These are phyloP conservation scores for Aphanomyces stellatus DNA, from an alignment of 352 stramenopile genomes.

Conservation along the genomic window DNA sequence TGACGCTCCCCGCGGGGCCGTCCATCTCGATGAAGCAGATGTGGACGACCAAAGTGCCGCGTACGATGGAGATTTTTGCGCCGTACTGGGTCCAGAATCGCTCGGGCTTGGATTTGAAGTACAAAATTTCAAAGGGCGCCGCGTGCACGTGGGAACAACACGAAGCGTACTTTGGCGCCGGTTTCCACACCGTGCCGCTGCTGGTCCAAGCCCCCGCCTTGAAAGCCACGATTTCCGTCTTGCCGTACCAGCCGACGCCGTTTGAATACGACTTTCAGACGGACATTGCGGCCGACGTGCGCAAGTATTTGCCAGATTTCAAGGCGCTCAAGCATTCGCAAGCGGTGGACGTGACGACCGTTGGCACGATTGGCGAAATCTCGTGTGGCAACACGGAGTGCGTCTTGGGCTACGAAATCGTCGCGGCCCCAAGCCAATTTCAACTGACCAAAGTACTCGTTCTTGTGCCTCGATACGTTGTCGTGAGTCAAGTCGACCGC, in stretches of 20 bases:
- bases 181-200: conserved; percentile 50
- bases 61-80: conserved; percentile 54
- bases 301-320: conserved; percentile 70
- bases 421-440: conserved; percentile 72
- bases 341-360: conserved; percentile 52
- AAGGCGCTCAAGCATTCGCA: conserved; percentile 66
- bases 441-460: conserved; percentile 75
- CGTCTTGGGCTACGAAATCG: conserved; percentile 70
- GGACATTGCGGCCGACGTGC: conserved; percentile 21
- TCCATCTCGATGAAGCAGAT: conserved; percentile 56
- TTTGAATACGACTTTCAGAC: conserved; percentile 33
- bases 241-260: conserved; percentile 63
- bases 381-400: conserved; percentile 47
- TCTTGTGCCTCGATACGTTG: conserved; percentile 64
- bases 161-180: conserved; percentile 49
- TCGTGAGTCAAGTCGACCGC: conserved; percentile 55
- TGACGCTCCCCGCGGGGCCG: conserved; percentile 55
- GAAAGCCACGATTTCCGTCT: conserved; percentile 60
- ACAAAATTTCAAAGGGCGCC: conserved; percentile 51
- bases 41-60: conserved; percentile 47
- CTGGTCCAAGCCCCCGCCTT: conserved; percentile 44
- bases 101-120: conserved; percentile 59
- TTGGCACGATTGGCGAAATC: conserved; percentile 69
- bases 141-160: conserved; percentile 51
- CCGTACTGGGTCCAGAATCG: conserved; percentile 85